Evolutionary conservation across 495 filamentous ascomycete genomes (phyloP).

Genomic region (Trichoderma reesei): DNA sequence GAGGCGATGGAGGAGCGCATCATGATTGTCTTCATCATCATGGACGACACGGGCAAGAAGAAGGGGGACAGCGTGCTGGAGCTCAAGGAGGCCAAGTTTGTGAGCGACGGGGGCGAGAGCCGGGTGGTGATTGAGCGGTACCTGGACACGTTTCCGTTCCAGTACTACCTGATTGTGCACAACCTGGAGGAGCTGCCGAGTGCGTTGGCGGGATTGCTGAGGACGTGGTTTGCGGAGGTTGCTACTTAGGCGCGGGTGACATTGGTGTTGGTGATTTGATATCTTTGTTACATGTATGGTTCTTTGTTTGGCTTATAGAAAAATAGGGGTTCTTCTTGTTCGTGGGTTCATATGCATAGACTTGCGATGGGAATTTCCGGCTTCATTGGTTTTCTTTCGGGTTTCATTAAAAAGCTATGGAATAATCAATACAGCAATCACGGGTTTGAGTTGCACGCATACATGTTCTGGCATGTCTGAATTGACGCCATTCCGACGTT

Average conservation of each 20-base stretch:
- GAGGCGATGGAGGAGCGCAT: conserved; percentile 86
- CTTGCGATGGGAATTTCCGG: too few species aligned
- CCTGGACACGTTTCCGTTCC: conserved; percentile 90
- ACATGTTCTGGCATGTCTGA: too few species aligned
- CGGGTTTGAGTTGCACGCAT: too few species aligned
- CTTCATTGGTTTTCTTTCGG: too few species aligned
- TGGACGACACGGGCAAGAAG: conserved; percentile 57
- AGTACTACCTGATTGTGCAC: conserved; percentile 88
- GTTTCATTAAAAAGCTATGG: too few species aligned
- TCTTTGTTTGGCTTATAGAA: too few species aligned
- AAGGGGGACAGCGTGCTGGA: conserved; percentile 57
- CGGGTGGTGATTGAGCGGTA: conserved; percentile 75
- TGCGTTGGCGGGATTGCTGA: conserved; percentile 76
- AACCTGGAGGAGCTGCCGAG: conserved; percentile 84
- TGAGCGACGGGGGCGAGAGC: conserved; percentile 29
- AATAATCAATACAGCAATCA: too few species aligned
- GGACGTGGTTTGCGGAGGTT: conserved; percentile 96
- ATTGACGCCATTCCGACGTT: too few species aligned
- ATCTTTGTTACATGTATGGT: too few species aligned
- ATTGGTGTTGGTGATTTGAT: too few species aligned
- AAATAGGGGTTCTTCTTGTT: too few species aligned
- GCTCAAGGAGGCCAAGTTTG: conserved; percentile 70
- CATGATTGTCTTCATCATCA: conserved; percentile 96
- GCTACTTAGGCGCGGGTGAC: not conserved
- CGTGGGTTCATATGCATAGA: too few species aligned